Conservation (phyloP, 1,284 basidiomycete species). For the Schizophyllum amplum region DNA sequence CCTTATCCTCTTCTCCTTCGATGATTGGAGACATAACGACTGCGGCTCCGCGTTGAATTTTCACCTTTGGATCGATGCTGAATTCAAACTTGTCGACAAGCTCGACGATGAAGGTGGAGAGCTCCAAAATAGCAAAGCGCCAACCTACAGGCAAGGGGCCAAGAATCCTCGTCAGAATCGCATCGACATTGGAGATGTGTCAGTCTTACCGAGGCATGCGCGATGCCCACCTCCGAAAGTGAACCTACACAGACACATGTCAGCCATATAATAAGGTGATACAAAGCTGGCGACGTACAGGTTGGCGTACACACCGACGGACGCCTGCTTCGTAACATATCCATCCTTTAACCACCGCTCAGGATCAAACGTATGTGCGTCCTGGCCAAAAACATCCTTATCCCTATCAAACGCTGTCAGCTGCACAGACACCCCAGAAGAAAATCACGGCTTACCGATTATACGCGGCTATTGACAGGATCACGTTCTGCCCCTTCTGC, state of each 20-base stretch:
- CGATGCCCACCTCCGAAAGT: slow-evolving; percentile 36
- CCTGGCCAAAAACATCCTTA: slow-evolving; percentile 13
- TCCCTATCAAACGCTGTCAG: not conserved
- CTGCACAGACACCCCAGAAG: not conserved
- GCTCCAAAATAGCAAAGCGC: slow-evolving; percentile 31
- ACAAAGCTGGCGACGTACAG: slow-evolving; percentile 41
- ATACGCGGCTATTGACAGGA: slow-evolving; percentile 22
- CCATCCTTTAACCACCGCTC: slow-evolving; percentile 35
- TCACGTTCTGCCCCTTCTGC: slow-evolving; percentile 27
- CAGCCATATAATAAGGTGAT: slow-evolving; percentile 35
- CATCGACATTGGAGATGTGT: slow-evolving; percentile 29
- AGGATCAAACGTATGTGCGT: slow-evolving; percentile 43
- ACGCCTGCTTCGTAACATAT: slow-evolving; percentile 23
- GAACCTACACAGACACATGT: slow-evolving; percentile 21
- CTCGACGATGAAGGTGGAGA: slow-evolving; percentile 43
- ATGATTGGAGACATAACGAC: slow-evolving; percentile 39
- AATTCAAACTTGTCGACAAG: slow-evolving; percentile 42
- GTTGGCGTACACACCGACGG: slow-evolving; percentile 42
- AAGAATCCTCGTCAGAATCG: not conserved
- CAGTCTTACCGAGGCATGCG: slow-evolving; percentile 40
- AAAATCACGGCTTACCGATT: slow-evolving; percentile 8
- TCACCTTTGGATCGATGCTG: slow-evolving; percentile 27
- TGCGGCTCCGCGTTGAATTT: slow-evolving; percentile 31
- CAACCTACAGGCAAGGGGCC: no score
- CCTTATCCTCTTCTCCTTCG: slow-evolving; percentile 35